Base-by-base conservation (phyloP, 257 asterid species). In the Solanum sparsipilum region DNA sequence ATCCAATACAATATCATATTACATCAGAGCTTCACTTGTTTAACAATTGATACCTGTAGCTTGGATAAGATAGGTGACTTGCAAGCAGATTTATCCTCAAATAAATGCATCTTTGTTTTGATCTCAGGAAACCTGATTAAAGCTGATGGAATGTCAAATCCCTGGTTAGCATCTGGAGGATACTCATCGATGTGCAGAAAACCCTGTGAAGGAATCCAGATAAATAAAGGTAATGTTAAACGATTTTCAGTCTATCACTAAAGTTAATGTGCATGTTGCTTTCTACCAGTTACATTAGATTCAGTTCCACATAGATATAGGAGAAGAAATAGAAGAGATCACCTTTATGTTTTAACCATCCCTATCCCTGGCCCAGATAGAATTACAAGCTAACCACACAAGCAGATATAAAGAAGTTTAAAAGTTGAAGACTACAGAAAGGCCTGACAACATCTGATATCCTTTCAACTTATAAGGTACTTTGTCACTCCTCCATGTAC, bases 81-180 rank as follows among this genome's bases (percentile, higher is more conserved):
- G 86, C 89, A 71, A 29, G 75, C 86, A 90, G 90, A 89, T 65
- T 88, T 86, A 91, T 92, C 95, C 87, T 89, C 93, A 46, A 67
- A 39, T 68, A 96, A 90, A 73, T 92, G 90, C 90, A 91, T 90
- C 91, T 92, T 93, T 83, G 99, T 89, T 76, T 39, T 87, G 85
- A 93, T 92, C 93, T 93, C 98, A 12, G 90, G 83, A 81, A 94
- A 96, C 93, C 85, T 93, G 84, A 97, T 89, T 46, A 96, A 89
- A 60, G 98, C 98, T 89, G 99, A 96, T 84, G 99, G 98, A 89
- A 97, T 97, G 91, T 95, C 99, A 72, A 97, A 97, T 41, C 99
- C 99, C 93, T 97, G 99, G 91, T 97, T 95, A 84, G 99, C 99
- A 94, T 96, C 99, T 34, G 99, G 98, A 89, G 99, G 99, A 91